These are phyloP conservation scores for Eustoma russellianum DNA, from an alignment of 257 asterid genomes.

Conservation along the genomic window DNA sequence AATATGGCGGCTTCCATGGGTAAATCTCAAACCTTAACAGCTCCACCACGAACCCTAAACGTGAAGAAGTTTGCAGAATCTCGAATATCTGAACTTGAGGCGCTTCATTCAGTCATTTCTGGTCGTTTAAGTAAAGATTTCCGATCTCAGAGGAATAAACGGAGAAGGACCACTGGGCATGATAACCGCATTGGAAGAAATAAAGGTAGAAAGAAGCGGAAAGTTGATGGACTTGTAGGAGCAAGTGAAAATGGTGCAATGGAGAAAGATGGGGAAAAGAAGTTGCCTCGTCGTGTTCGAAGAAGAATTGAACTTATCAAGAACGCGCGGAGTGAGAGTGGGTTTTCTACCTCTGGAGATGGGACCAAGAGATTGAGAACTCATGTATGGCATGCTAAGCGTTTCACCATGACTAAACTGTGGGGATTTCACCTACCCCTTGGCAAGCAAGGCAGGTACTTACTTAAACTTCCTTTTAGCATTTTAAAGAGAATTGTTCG, in stretches of 20 bases:
- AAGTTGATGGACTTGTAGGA: constrained; percentile 9
- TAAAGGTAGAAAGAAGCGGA: constrained; percentile 33
- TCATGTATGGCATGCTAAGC: constrained; percentile 92
- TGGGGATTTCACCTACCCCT: constrained; percentile 88
- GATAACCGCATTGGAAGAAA: constrained; percentile 41
- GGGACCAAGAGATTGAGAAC: constrained; percentile 84
- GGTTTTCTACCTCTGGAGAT: constrained; percentile 68
- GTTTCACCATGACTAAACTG: constrained; percentile 60
- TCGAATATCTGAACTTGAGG: constrained; percentile 62
- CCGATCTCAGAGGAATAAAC: constrained; percentile 54
- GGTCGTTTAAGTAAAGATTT: constrained; percentile 55
- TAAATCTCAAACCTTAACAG: constrained; percentile 29
- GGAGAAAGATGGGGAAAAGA: constrained; percentile 23
- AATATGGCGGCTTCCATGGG: constrained; percentile 13
- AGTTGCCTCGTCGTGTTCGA: constrained; percentile 51
- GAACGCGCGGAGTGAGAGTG: constrained; percentile 48
- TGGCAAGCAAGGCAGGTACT: constrained; percentile 76
- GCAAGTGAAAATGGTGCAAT: constrained; percentile 8
- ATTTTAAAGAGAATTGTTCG: no score
- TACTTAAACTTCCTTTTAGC: not conserved
- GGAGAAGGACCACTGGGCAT: constrained; percentile 75
- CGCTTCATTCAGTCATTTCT: constrained; percentile 58
- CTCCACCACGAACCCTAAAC: constrained; percentile 53
- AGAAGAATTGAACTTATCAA: constrained; percentile 59
- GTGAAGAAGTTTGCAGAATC: constrained; percentile 71